Base-by-base conservation (phyloP, 208 protist genomes). In the Plasmodiophora brassicae region DNA sequence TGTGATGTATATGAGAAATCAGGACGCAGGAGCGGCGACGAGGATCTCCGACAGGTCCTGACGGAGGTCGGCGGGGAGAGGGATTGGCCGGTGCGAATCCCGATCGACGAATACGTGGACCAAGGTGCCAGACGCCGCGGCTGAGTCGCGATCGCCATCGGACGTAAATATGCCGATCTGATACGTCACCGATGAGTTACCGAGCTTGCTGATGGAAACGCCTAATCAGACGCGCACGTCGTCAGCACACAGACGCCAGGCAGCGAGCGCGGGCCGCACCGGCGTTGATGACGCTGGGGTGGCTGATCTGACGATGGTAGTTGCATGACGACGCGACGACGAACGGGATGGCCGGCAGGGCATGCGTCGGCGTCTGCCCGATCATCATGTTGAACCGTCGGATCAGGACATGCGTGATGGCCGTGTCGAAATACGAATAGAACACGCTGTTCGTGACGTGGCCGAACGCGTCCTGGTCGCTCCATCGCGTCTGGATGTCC, bases 351-450 rank as follows among this genome's bases (percentile, higher is more conserved):
- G 25, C 20, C 20, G 50, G 50, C 14, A 57, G 50, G 25, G 14
- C 50, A 14, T 25, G 14, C 50, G 14, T 14, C 50, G 50, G 25
- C 14, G 20, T 57, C n/a, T n/a, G n/a, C n/a, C n/a, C n/a, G 50
- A 57, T 57, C 50, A 25, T 14, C 25, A 57, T 28, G 14, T 14
- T 28, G 25, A 14, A 57, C 50, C 20, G n/a, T 84, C 25, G 20
- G 71, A 84, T 84, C 38, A 60, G 38, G 71, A 84, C 14, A 60
- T 20, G 22, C 20, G 20, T 84, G 71, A 84, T 38, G 32, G 71
- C 71, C 20, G 20, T 84, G n/a, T 84, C 71, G 71, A 84, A 84
- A 38, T 60, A 84, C 20, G 20, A n/a, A 22, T 84, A 84, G 71
- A n/a, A 84, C 20, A 84, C 45, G 71, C 38, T 60, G n/a, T 84